These are phyloP conservation scores for Triadica sebifera DNA, from an alignment of 345 rosid species.

Conservation along the genomic window DNA sequence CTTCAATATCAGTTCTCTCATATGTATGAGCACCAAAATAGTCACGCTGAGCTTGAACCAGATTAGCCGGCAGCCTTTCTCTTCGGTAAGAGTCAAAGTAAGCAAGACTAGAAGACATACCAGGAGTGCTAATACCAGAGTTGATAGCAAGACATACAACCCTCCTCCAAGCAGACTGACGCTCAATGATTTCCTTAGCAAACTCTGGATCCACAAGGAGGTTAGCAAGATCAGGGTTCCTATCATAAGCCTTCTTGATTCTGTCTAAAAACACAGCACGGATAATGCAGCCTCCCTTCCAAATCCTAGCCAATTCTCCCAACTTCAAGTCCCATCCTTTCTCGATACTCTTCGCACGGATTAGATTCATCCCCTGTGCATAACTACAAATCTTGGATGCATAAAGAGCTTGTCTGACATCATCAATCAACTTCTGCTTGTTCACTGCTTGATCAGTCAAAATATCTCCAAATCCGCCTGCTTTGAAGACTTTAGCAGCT, in stretches of 20 bases:
- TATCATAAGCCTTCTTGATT: constrained; percentile 93
- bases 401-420: constrained; percentile 88
- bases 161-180: constrained; percentile 95
- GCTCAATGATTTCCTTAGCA: constrained; percentile 83
- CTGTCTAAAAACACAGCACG: constrained; percentile 89
- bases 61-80: constrained; percentile 80
- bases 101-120: constrained; percentile 95
- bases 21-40: constrained; percentile 98
- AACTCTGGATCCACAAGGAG: constrained; percentile 96
- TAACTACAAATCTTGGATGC: constrained; percentile 95
- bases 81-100: constrained; percentile 89
- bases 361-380: constrained; percentile 96
- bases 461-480: constrained; percentile 70
- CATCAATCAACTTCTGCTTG: constrained; percentile 74
- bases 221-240: constrained; percentile 80
- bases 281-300: constrained; percentile 99
- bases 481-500: constrained; percentile 80
- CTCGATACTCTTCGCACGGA: constrained; percentile 84
- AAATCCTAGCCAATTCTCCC: constrained; percentile 96
- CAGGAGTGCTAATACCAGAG: constrained; percentile 88
- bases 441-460: constrained; percentile 60
- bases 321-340: constrained; percentile 82
- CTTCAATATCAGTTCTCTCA: constrained; percentile 85
- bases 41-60: constrained; percentile 96
- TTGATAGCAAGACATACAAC: constrained; percentile 82